Conservation (phyloP, 192 early-diverging fungal genomes). For the Anaeromyces robustus region DNA sequence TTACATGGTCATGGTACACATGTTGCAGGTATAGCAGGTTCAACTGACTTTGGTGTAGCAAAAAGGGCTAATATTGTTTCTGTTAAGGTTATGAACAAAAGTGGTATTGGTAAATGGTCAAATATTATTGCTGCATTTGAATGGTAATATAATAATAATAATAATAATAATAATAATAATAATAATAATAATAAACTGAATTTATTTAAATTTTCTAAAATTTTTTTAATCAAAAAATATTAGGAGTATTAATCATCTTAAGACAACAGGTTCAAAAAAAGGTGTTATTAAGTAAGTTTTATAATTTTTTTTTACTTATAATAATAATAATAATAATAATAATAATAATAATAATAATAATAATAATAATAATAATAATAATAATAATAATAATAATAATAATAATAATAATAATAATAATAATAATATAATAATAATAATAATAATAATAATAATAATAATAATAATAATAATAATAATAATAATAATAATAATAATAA, state of each 20-base stretch:
- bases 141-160: conserved; percentile 27
- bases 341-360: background rate
- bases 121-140: conserved; percentile 35
- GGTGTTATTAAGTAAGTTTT: background rate
- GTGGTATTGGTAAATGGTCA: conserved; percentile 30
- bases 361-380: background rate
- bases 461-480: no score
- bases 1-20: conserved; percentile 40
- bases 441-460: no score
- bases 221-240: background rate
- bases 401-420: no score
- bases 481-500: no score
- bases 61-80: conserved; percentile 37
- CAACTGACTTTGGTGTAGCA: conserved; percentile 43
- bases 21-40: conserved; percentile 38
- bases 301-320: background rate
- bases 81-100: conserved; percentile 39
- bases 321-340: background rate
- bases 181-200: conserved; percentile 23
- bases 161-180: conserved; percentile 11
- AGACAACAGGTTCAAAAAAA: background rate
- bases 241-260: background rate
- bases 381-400: no score
- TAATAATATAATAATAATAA: no score
- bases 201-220: background rate